Evolutionary conservation across 176 grass and related monocot species (phyloP).

Genomic region (Puccinellia tenuiflora): DNA sequence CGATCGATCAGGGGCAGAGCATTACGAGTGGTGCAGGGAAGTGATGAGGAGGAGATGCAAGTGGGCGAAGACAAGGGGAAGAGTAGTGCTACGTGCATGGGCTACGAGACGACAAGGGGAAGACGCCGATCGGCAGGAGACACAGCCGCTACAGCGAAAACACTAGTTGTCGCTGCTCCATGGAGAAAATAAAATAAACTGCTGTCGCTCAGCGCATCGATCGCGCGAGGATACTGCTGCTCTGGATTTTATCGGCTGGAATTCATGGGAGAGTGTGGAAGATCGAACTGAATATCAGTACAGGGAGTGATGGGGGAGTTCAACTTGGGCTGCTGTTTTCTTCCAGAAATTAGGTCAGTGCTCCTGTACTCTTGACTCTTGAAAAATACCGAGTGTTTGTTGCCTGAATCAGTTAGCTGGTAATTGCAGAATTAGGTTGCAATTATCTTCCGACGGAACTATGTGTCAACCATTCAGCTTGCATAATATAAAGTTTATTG

Average conservation of each 20-base stretch:
- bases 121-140: constrained; percentile 32
- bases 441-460: neutral
- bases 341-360: neutral
- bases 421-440: neutral
- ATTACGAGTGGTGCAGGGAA: neutral
- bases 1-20: neutral
- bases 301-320: neutral
- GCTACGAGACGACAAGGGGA: constrained; percentile 29
- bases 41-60: constrained; percentile 1
- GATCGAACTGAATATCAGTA: neutral
- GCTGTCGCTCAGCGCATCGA: neutral
- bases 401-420: neutral
- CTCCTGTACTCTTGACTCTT: neutral
- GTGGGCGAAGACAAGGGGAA: constrained; percentile 34
- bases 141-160: constrained; percentile 28
- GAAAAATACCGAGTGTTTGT: neutral
- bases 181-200: neutral
- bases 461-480: too few relatives aligned
- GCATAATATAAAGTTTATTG: neutral
- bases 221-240: neutral
- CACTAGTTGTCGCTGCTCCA: constrained; percentile 28
- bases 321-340: neutral
- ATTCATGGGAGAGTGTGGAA: neutral
- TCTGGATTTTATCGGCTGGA: constrained; percentile 7
- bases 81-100: constrained; percentile 31